A percentile compares a stretch with the other conserved stretches of the same genome.
Conservation (phyloP, 148 eudicot species). For the Amaranthus hypochondriacus region DNA sequence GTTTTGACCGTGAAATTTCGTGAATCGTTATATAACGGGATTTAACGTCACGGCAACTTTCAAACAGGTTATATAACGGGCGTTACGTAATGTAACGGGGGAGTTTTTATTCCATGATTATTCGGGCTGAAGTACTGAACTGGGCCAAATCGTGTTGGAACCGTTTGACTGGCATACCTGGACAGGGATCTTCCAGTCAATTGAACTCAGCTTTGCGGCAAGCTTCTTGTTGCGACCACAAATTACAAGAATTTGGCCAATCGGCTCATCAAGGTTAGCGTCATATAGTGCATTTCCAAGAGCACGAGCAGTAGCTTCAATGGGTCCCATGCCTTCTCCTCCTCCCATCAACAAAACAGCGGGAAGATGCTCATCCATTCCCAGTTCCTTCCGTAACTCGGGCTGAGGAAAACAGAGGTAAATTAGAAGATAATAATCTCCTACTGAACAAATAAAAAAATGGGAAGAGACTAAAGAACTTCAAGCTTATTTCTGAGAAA, state of each 20-base stretch:
- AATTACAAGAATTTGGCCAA: slow-evolving; percentile 84
- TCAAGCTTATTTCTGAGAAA: neutral
- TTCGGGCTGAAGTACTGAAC: neutral
- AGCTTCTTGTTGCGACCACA: slow-evolving; percentile 95
- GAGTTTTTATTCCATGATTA: too few relatives aligned
- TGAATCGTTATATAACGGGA: too few relatives aligned
- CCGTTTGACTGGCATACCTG: slow-evolving; percentile 43
- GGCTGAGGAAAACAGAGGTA: slow-evolving; percentile 36
- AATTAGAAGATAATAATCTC: neutral
- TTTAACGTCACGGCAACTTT: too few relatives aligned
- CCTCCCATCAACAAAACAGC: slow-evolving; percentile 94
- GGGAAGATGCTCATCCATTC: slow-evolving; percentile 87
- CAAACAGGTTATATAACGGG: too few relatives aligned
- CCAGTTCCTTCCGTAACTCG: slow-evolving; percentile 77
- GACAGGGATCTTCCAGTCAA: slow-evolving; percentile 85
- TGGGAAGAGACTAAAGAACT: too few relatives aligned
- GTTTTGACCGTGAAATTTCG: too few relatives aligned
- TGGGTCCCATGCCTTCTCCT: slow-evolving; percentile 99
- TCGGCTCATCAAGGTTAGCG: slow-evolving; percentile 65
- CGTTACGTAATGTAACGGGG: too few relatives aligned
- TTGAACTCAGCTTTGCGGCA: slow-evolving; percentile 54
- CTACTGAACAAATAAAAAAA: neutral
- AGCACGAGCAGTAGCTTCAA: slow-evolving; percentile 89
- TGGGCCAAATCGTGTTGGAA: neutral
- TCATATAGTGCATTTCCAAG: slow-evolving; percentile 81